Conservation (phyloP, 176 grass and related monocot genomes). For the Carex littledalei region DNA sequence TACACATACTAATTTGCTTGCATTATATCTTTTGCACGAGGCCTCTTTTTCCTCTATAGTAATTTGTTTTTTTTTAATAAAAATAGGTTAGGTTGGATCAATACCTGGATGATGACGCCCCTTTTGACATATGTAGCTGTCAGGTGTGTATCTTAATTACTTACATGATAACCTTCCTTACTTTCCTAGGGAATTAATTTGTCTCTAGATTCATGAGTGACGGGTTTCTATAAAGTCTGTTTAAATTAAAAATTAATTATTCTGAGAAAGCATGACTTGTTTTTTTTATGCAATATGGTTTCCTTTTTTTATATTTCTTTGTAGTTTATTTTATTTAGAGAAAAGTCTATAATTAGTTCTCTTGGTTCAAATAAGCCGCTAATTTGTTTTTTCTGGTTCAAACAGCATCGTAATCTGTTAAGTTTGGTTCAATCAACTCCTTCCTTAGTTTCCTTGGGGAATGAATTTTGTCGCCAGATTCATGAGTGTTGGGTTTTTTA, state of each 20-base stretch:
- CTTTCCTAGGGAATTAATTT: background rate
- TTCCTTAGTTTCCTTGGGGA: background rate
- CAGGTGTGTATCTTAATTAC: conserved; percentile 43
- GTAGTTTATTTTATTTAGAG: background rate
- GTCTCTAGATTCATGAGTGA: background rate
- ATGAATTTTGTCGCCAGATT: background rate
- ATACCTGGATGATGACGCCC: conserved; percentile 74
- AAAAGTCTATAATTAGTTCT: background rate
- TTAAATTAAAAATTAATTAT: background rate
- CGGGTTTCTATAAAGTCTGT: background rate
- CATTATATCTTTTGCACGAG: background rate
- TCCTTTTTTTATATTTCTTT: background rate
- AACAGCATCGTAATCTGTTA: background rate
- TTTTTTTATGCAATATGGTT: background rate
- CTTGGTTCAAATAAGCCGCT: background rate
- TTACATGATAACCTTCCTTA: background rate
- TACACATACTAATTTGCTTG: background rate
- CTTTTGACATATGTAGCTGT: conserved; percentile 91
- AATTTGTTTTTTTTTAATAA: conserved; percentile 1
- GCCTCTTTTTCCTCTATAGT: background rate
- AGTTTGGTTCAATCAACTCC: background rate
- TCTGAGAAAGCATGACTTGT: background rate
- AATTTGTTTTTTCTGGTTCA: background rate
- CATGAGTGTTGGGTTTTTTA: background rate
- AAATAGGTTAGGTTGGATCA: conserved; percentile 70